These are phyloP conservation scores for Piloderma croceum DNA, from an alignment of 768 basidiomycete genomes.

Conservation along the genomic window DNA sequence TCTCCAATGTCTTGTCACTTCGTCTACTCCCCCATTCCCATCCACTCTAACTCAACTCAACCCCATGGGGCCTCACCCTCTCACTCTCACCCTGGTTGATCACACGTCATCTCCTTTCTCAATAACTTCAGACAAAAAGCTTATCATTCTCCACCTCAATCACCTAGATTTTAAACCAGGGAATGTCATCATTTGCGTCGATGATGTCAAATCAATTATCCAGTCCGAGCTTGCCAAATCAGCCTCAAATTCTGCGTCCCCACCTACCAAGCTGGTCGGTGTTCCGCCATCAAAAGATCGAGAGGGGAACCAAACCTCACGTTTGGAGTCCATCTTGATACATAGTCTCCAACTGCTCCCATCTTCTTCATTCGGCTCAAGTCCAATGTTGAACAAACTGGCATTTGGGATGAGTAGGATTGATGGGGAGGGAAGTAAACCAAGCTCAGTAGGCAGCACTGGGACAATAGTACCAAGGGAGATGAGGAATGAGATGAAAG, in stretches of 20 bases:
- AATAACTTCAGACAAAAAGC: constrained; percentile 95
- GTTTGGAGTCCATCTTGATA: constrained; percentile 76
- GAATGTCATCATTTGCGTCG: constrained; percentile 95
- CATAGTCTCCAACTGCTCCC: constrained; percentile 93
- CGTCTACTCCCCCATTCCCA: constrained; percentile 51
- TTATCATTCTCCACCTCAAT: neutral
- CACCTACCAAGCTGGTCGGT: constrained; percentile 69
- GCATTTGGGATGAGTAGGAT: constrained; percentile 93
- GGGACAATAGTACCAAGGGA: constrained; percentile 21
- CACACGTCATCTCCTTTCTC: constrained; percentile 94
- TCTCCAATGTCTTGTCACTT: constrained; percentile 89
- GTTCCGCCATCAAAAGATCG: constrained; percentile 91
- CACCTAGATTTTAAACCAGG: constrained; percentile 89
- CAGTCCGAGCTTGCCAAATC: constrained; percentile 65
- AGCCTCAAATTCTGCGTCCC: constrained; percentile 41
- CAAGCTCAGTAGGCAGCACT: constrained; percentile 22
- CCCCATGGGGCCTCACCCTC: constrained; percentile 50
- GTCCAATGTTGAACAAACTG: constrained; percentile 79
- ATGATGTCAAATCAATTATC: constrained; percentile 93
- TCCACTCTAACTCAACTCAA: constrained; percentile 45
- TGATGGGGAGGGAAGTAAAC: constrained; percentile 39
- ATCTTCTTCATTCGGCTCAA: constrained; percentile 65
- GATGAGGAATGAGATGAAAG: constrained; percentile 12
- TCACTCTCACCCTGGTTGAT: constrained; percentile 78
- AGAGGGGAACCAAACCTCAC: constrained; percentile 94